Percentiles rank a stretch among this genome's conserved stretches.
These are phyloP conservation scores for Hypsizygus ulmarius DNA, from an alignment of 1,284 basidiomycete species.

Conservation along the genomic window DNA sequence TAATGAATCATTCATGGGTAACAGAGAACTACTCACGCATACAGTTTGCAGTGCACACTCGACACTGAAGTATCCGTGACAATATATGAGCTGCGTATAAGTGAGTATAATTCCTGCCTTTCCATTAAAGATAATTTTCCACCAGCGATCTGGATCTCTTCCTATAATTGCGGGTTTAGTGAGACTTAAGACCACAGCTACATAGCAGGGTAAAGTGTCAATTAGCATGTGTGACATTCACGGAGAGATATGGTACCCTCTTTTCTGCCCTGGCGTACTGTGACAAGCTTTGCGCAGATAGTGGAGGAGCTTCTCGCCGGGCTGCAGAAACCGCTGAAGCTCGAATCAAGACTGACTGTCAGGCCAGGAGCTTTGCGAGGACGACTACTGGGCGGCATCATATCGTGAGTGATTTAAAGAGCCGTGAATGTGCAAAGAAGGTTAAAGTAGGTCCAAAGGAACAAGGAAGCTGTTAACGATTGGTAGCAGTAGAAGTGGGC, in stretches of 20 bases:
- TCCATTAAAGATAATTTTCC: constrained; percentile 4
- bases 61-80: constrained; percentile 54
- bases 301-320: constrained; percentile 13
- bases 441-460: too few species aligned
- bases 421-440: too few species aligned
- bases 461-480: too few species aligned
- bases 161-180: constrained; percentile 66
- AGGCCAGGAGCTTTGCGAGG: not conserved
- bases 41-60: constrained; percentile 72
- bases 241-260: constrained; percentile 45
- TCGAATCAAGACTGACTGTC: not conserved
- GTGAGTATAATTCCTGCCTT: not conserved
- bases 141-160: constrained; percentile 58
- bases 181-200: constrained; percentile 57
- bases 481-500: too few species aligned
- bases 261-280: constrained; percentile 51
- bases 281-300: constrained; percentile 71
- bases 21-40: constrained; percentile 51
- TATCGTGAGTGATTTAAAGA: too few species aligned
- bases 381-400: too few species aligned
- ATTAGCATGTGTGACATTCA: not conserved
- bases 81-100: constrained; percentile 38
- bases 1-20: not conserved
- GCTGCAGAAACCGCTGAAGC: constrained; percentile 1
- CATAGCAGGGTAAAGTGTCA: not conserved